Evolutionary conservation across 2,329 filamentous ascomycete genomes (phyloP), one percentile per base, ranked within the genome.

Genomic region (Bipolaris bicolor): DNA sequence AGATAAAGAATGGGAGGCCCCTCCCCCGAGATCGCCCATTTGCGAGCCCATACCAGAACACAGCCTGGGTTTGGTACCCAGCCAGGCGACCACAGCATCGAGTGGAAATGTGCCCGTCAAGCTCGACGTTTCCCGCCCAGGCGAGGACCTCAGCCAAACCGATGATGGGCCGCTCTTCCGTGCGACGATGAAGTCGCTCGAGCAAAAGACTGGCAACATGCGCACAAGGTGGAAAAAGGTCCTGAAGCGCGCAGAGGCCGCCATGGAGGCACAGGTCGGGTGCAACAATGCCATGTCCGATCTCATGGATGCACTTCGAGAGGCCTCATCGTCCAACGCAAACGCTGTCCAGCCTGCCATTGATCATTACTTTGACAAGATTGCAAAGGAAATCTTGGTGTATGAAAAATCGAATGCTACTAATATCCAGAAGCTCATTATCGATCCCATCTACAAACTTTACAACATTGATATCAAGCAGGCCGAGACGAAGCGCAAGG

Each of bases 401-500:
- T 98, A 97, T 72, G 93, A 99, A 77, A 88, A 88, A 60, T 87
- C 90, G 63, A 98, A 97, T 72, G 88, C 91, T 0, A 69, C 81
- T 37, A 94, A 97, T 68, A 83, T 99, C 33, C 93, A 97, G 70
- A 94, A 88, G 72, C 89, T 96, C 51, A 93, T 99, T 70, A 97
- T 99, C 64, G 95, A 99, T 41, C 96, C 96, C 1, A 85, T 99
- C 65, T 88, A 86, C 64, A 96, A 92, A 77, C 81, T 99, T 13
- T 99, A 99, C 77, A 92, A 92, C 60, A 84, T 94, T 63, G 96
- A 99, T 70, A 98, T 99, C 80, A 99, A 99, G 77, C 92, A 97
- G 76, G 96, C 94, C 24, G 95, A 99, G 72, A 84, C 90, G 39
- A 99, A 99, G 81, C 96, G 95, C 78, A 92, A 95, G 64, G 95